Base-by-base conservation (phyloP, 2,329 filamentous ascomycete species). In the Venturia carpophila region DNA sequence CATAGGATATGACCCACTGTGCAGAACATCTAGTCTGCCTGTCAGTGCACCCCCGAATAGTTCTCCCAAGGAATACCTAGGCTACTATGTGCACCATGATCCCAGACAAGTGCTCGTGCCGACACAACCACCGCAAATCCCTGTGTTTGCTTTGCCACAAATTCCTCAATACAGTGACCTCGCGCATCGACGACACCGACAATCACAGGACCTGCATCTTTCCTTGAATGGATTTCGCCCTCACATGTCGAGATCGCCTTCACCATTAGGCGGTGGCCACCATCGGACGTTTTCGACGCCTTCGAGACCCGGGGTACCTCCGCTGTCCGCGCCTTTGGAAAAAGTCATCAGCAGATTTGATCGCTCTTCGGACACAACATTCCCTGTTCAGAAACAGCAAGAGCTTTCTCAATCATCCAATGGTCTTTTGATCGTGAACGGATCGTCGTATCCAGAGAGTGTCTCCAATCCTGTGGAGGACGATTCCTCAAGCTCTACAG, bases 51-150 rank as follows among this genome's bases (percentile, higher is more conserved):
- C 52, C 10, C 72, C 75, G 17, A 73, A 72, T 64, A 74, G 74
- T 13, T 75, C 77, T 61, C 78, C 79, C 1, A 81, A 81, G 68
- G 79, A 82, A 66, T 82, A 81, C 68, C 73, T 80, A 15, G 79
- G 79, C 3, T 82, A 82, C 69, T 79, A 78, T 65, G 73, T 81
- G 56, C 76, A 75, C 13, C 47, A 52, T 27, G 78, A 80, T 34
- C 77, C 79, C 58, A 73, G 75, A 61, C 74, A 73, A 27, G 73
- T 74, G 60, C 72, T 71, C 19, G 30, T 41, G 19, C 37, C 39
- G 7, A n/a, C 55, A 19, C 39, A 42, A 52, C 64, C 13, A 37
- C 39, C n/a, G 56, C 64, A 64, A 24, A 45, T 64, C 24, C 52
- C 63, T 19, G 37, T 42, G 19, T 64, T 66, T 42, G 64, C 66